Base-by-base conservation (phyloP, 1,139 yeast genomes). In the Magnusiomyces suaveolens region DNA sequence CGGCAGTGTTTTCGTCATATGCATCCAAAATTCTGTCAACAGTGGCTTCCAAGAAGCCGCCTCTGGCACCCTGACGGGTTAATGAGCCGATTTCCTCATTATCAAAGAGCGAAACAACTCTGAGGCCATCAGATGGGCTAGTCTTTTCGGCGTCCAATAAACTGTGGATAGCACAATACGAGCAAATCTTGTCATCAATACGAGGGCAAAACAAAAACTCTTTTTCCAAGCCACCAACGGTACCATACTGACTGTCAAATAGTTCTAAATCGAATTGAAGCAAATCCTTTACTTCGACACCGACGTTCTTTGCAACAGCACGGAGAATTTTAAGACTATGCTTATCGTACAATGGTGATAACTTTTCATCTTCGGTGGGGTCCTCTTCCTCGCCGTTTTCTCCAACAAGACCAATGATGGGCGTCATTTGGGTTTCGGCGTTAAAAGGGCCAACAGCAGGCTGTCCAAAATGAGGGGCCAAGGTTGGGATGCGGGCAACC, bases 61-160 rank as follows among this genome's bases (percentile, higher is more conserved):
- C 89, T 64, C 85, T 89, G 2, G 98, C 98, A 62, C 98, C 98
- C 68, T 89, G 96, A 21, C 96, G 94, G 29, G 94, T 81, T 21
- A 81, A 75, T 2, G 95, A 86, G 1, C 97, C 97, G 62, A 90
- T 80, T 70, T 90, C 98, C 71, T 90, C 97, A 69, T 88, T 95
- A 67, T 90, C 97, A 69, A 87, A 90, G 54, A 89, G 77, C 0
- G 94, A 85, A 50, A 87, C 79, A 64, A 89, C 67, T 65, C 81
- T 82, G 47, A 87, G 79, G 16, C 72, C 62, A 57, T 80, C 82
- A 1, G 66, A 58, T 14, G 67, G 64, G 82, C 87, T 62, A 75
- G 82, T 70, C 39, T 72, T 72, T 2, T 66, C 60, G 4, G 77
- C 69, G 41, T 72, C 72, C 3, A 73, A 56, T 12, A 92, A 72